Percentiles rank a stretch among this genome's conserved stretches.
Evolutionary conservation across 768 basidiomycete genomes (phyloP).

Genomic region (Rhizopogon sp.): DNA sequence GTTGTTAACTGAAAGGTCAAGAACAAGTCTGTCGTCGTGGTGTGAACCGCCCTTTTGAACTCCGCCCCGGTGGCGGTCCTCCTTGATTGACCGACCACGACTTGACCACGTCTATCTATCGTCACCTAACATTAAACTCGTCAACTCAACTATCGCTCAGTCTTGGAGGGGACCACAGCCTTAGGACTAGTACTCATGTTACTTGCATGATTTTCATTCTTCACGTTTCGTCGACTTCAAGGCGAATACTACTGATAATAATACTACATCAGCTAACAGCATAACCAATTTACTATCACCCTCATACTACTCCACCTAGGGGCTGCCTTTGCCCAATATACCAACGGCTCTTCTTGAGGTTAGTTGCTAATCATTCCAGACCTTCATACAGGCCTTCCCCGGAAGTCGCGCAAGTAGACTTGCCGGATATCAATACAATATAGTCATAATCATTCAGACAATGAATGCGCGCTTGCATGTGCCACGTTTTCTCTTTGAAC

Average conservation of each 20-base stretch:
- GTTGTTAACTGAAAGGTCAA: constrained; percentile 23
- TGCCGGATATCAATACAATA: background rate
- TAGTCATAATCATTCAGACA: background rate
- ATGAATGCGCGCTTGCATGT: constrained; percentile 78
- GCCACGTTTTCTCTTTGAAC: constrained; percentile 74
- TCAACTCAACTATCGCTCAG: background rate
- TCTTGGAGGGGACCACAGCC: background rate
- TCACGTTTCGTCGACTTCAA: too few species aligned
- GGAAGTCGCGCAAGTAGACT: constrained; percentile 81
- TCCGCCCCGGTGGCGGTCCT: constrained; percentile 23
- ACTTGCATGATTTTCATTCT: too few species aligned
- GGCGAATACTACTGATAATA: background rate
- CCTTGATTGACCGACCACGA: background rate
- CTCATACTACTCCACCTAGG: background rate
- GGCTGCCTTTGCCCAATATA: background rate
- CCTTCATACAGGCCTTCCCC: constrained; percentile 98
- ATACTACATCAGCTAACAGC: background rate
- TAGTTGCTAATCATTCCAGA: constrained; percentile 94
- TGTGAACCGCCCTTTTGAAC: constrained; percentile 27
- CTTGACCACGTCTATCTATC: background rate
- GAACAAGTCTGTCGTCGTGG: constrained; percentile 31
- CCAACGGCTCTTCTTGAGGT: constrained; percentile 79
- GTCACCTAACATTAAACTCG: background rate
- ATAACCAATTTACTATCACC: background rate
- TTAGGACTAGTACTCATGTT: too few species aligned